Evolutionary conservation across 495 filamentous ascomycete species (phyloP).

Genomic region (Neurospora sp.): DNA sequence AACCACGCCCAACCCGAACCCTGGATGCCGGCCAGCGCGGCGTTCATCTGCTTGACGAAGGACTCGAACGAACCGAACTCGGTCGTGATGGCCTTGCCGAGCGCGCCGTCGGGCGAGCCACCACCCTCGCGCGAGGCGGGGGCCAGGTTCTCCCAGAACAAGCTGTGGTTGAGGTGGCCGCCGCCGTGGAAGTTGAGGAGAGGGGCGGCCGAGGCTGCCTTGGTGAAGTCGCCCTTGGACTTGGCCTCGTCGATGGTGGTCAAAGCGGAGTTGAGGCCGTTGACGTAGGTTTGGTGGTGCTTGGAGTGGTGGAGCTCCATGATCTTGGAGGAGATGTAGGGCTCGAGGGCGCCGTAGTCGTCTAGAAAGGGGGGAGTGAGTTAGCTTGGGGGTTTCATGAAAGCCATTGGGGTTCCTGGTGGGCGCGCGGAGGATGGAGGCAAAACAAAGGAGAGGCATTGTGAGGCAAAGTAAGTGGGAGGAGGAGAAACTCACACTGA

Average conservation of each 20-base stretch:
- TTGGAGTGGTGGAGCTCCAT: constrained; percentile 88
- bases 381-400: constrained; percentile 1
- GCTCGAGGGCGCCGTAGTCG: constrained; percentile 88
- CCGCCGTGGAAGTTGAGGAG: constrained; percentile 96
- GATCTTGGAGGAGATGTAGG: constrained; percentile 89
- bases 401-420: background rate
- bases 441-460: background rate
- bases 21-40: constrained; percentile 78
- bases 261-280: constrained; percentile 53
- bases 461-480: background rate
- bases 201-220: constrained; percentile 73
- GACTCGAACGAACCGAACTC: constrained; percentile 67
- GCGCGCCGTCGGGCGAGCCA: constrained; percentile 54
- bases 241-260: constrained; percentile 53
- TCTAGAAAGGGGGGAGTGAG: constrained; percentile 34
- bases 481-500: constrained; percentile 52
- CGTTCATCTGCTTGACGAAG: constrained; percentile 78
- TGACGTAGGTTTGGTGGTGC: constrained; percentile 75
- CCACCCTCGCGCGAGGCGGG: constrained; percentile 61
- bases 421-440: background rate
- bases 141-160: constrained; percentile 98
- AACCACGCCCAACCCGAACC: constrained; percentile 95
- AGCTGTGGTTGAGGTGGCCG: constrained; percentile 86
- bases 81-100: constrained; percentile 60
- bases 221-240: constrained; percentile 46